Percentiles rank a stretch among this genome's conserved stretches.
These are phyloP conservation scores for Nevesoporus exiguus DNA, from an alignment of 768 basidiomycete genomes.

Conservation along the genomic window DNA sequence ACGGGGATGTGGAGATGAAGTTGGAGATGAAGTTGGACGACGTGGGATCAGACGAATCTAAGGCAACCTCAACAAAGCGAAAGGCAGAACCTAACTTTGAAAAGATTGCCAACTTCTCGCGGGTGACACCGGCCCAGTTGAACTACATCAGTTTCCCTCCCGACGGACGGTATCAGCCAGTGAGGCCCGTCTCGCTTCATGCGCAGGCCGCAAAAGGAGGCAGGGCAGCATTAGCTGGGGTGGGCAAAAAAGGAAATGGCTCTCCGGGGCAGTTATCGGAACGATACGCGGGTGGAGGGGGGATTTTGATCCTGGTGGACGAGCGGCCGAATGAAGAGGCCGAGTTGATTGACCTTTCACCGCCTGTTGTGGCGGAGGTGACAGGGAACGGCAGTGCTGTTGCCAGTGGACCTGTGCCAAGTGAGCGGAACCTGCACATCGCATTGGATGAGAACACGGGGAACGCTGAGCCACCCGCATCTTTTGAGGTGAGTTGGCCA, in stretches of 20 bases:
- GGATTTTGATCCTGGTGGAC: conserved; percentile 83
- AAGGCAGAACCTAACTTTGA: conserved; percentile 77
- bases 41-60: conserved; percentile 49
- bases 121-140: conserved; percentile 88
- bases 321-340: conserved; percentile 63
- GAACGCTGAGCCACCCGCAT: conserved; percentile 71
- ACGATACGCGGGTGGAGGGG: conserved; percentile 76
- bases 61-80: conserved; percentile 49
- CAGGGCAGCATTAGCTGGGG: conserved; percentile 27
- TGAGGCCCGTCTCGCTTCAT: conserved; percentile 66
- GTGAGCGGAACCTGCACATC: conserved; percentile 47
- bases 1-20: conserved; percentile 78
- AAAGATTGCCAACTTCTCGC: conserved; percentile 79
- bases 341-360: conserved; percentile 67
- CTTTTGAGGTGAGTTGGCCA: conserved; percentile 71
- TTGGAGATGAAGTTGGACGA: conserved; percentile 80
- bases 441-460: conserved; percentile 66
- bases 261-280: conserved; percentile 43
- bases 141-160: conserved; percentile 79
- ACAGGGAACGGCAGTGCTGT: conserved; percentile 31
- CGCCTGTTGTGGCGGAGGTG: conserved; percentile 29
- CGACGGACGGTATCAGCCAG: conserved; percentile 82
- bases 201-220: conserved; percentile 33
- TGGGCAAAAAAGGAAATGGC: conserved; percentile 31
- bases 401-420: conserved; percentile 20